Percentiles rank a stretch among this genome's conserved stretches.
Conservation (phyloP, 1,284 basidiomycete genomes). For the Erythrobasidium hasegawianum region DNA sequence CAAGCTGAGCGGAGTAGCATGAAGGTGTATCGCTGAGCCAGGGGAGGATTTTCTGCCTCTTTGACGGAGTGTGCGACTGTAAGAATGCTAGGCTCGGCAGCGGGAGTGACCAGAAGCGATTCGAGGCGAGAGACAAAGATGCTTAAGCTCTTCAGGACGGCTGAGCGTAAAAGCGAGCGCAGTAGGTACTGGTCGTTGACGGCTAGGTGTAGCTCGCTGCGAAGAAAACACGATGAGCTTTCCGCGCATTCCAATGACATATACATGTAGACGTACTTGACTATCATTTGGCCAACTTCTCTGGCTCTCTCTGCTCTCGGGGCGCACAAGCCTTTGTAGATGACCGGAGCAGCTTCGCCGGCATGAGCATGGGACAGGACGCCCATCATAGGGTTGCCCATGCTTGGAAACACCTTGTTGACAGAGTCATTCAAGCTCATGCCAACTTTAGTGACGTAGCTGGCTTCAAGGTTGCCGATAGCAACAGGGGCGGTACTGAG, state of each 20-base stretch:
- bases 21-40: slow-evolving; percentile 42
- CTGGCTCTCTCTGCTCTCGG: slow-evolving; percentile 37
- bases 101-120: slow-evolving; percentile 40
- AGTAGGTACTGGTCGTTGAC: slow-evolving; percentile 44
- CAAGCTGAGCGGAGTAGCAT: slow-evolving; percentile 42
- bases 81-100: slow-evolving; percentile 29
- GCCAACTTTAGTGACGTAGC: slow-evolving; percentile 43
- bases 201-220: slow-evolving; percentile 41
- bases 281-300: slow-evolving; percentile 40
- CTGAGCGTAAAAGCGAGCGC: slow-evolving; percentile 43
- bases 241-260: no score
- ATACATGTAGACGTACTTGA: slow-evolving; percentile 40
- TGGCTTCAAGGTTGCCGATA: slow-evolving; percentile 38
- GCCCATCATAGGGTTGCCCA: slow-evolving; percentile 11
- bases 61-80: slow-evolving; percentile 35
- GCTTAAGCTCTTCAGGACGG: slow-evolving; percentile 43
- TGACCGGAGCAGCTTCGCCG: slow-evolving; percentile 16
- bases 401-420: slow-evolving; percentile 42
- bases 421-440: slow-evolving; percentile 42
- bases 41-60: slow-evolving; percentile 39
- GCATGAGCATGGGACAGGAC: slow-evolving; percentile 23
- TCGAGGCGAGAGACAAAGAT: slow-evolving; percentile 45
- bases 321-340: slow-evolving; percentile 34
- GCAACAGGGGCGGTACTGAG: slow-evolving; percentile 8
- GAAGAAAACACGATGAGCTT: no score